phyloP scores from a whole-genome alignment of 805 yeast species.

The Wickerhamomyces queroliae region DNA sequence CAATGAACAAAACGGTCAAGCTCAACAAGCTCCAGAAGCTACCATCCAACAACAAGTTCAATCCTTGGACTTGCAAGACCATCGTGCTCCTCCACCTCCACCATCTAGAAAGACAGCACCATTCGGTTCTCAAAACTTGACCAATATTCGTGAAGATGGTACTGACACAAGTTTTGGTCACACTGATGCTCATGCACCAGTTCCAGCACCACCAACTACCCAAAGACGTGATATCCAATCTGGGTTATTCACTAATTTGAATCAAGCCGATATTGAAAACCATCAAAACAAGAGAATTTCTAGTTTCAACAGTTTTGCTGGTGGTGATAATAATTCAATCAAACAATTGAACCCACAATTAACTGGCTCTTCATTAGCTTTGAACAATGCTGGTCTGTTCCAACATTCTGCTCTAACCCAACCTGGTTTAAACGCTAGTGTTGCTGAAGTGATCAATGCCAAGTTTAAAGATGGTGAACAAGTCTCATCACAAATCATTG shows the following conservation, averaged over 20 bases:
- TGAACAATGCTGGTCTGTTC: constrained; percentile 29
- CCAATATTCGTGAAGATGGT: constrained; percentile 27
- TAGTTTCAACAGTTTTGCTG: constrained; percentile 20
- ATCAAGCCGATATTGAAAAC: constrained; percentile 27
- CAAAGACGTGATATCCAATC: constrained; percentile 37
- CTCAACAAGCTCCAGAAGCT: background rate
- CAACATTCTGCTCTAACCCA: constrained; percentile 44
- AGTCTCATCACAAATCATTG: constrained; percentile 57
- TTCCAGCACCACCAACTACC: constrained; percentile 10
- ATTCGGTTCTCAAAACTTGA: constrained; percentile 15
- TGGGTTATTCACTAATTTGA: constrained; percentile 40
- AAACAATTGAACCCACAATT: constrained; percentile 33
- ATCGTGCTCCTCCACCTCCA: constrained; percentile 49
- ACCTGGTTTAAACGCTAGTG: constrained; percentile 73
- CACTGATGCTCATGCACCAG: constrained; percentile 5
- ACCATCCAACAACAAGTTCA: constrained; percentile 13
- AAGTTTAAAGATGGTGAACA: constrained; percentile 63
- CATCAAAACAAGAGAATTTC: constrained; percentile 20
- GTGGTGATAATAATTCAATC: constrained; percentile 22
- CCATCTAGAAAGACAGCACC: constrained; percentile 45
- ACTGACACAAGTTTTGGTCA: constrained; percentile 16
- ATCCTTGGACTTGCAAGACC: constrained; percentile 21
- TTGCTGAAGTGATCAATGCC: constrained; percentile 83
- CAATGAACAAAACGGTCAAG: background rate
- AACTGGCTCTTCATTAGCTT: constrained; percentile 35